Conservation (phyloP, 208 protist species). For the Borovskyia barvae region DNA sequence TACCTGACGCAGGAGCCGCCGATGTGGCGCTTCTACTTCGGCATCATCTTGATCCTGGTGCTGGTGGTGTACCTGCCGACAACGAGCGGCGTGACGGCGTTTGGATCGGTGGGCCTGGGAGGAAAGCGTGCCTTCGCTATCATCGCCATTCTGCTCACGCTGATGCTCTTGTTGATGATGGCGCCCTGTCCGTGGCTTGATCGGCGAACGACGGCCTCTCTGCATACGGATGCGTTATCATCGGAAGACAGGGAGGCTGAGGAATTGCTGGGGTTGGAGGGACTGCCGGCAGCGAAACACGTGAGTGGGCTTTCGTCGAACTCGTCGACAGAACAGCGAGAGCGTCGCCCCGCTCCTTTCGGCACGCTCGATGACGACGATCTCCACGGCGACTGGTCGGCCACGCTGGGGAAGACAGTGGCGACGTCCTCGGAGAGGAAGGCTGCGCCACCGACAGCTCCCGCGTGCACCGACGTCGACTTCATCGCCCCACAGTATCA, state of each 20-base stretch:
- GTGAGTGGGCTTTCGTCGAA: no score
- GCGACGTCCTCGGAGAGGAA: no score
- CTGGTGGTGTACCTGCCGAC: conserved; percentile 56
- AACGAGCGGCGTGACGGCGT: conserved; percentile 31
- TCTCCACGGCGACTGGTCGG: no score
- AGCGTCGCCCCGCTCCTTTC: no score
- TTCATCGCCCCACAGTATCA: conserved; percentile 71
- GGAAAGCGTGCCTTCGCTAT: conserved; percentile 28
- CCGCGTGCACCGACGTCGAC: conserved; percentile 61
- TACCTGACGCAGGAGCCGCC: conserved; percentile 52
- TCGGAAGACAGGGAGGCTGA: not conserved
- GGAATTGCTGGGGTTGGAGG: no score
- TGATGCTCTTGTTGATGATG: conserved; percentile 14
- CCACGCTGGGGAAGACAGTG: no score
- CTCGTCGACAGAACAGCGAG: no score
- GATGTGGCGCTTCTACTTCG: conserved; percentile 46
- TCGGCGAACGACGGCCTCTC: not conserved
- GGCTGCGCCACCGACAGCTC: no score
- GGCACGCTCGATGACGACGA: no score
- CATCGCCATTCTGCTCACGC: conserved; percentile 20
- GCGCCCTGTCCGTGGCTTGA: conserved; percentile 4
- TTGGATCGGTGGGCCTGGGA: conserved; percentile 11
- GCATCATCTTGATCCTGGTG: conserved; percentile 38
- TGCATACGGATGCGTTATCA: no score
- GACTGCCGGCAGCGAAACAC: no score